Percentiles rank a stretch among this genome's conserved stretches.
These are phyloP conservation scores for Suillus hirtellus DNA, from an alignment of 768 basidiomycete genomes.

Conservation along the genomic window DNA sequence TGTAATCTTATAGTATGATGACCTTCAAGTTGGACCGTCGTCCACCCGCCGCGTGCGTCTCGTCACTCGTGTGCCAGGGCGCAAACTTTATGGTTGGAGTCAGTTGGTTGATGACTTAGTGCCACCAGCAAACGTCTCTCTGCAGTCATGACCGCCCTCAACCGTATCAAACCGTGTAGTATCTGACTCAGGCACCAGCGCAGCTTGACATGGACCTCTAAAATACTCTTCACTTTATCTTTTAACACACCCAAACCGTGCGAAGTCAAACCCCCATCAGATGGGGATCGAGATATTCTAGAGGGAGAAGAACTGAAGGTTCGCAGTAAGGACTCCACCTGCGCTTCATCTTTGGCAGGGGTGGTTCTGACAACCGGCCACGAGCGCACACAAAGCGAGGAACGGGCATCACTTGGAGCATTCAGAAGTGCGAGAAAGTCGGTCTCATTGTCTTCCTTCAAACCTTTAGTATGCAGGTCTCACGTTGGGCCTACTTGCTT, in stretches of 20 bases:
- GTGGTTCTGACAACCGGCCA: constrained; percentile 26
- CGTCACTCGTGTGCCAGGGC: too few relatives aligned
- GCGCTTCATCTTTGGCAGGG: constrained; percentile 1
- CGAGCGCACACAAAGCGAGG: constrained; percentile 40
- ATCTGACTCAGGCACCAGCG: constrained; percentile 48
- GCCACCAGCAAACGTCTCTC: constrained; percentile 51
- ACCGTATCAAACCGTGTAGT: constrained; percentile 62
- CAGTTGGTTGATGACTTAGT: constrained; percentile 14
- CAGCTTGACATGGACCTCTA: constrained; percentile 37
- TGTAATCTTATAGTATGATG: too few relatives aligned
- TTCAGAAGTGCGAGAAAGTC: constrained; percentile 40
- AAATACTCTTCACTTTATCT: constrained; percentile 16
- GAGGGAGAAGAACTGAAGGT: not conserved
- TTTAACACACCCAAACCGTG: not conserved
- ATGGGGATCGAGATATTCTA: not conserved
- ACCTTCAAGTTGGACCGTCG: too few relatives aligned
- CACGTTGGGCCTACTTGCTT: not conserved
- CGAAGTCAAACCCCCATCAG: not conserved
- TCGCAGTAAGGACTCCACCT: not conserved
- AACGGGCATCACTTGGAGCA: constrained; percentile 42
- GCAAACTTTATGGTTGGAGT: too few relatives aligned
- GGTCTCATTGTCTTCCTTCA: constrained; percentile 8
- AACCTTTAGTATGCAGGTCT: too few relatives aligned
- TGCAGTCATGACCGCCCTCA: constrained; percentile 65
- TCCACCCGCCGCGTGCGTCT: too few relatives aligned